Evolutionary conservation across 805 yeast species (phyloP), one percentile per base, ranked within the genome.

Genomic region (Candida quercuum): DNA sequence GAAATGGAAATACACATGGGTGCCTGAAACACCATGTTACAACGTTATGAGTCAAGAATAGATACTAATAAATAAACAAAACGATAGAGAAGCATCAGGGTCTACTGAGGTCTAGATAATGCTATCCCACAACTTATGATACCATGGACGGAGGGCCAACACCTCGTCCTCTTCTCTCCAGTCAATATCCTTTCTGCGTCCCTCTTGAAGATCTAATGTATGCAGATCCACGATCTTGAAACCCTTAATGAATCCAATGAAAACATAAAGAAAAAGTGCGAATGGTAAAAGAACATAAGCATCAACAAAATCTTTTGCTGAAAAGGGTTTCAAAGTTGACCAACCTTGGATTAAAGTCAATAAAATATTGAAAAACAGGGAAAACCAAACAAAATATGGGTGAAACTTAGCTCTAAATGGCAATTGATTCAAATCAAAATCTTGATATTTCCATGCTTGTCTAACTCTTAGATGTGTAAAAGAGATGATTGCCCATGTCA

Each of bases 401-500:
- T 56, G 71, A 51, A 67, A 54, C 43, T 6, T 86, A 10, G 91
- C 86, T 56, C 74, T 81, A 64, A 72, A 86, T 3, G 95, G 93
- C 41, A 86, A 66, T 12, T 71, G 67, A 44, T 75, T 74, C 49
- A 93, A 61, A 28, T 79, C 68, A 43, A 83, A 78, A 32, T 78
- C 78, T 57, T 87, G 78, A 13, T 65, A 54, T 48, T 71, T 72
- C 56, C 86, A 65, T 16, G 84, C 83, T 28, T 64, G 57, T 77
- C 83, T 81, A 56, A 82, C 81, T 55, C 88, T 69, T 37, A 82
- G 60, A 59, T 81, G 88, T 2, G 83, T 68, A 33, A 69, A 63
- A 18, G 80, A 68, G 43, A 82, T 81, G 51, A 76, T 69, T 25
- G 75, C 73, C 89, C 89, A 81, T 17, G 84, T 71, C 46, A 82